phyloP scores from a whole-genome alignment of 768 basidiomycete species.

The Galerina marginata region DNA sequence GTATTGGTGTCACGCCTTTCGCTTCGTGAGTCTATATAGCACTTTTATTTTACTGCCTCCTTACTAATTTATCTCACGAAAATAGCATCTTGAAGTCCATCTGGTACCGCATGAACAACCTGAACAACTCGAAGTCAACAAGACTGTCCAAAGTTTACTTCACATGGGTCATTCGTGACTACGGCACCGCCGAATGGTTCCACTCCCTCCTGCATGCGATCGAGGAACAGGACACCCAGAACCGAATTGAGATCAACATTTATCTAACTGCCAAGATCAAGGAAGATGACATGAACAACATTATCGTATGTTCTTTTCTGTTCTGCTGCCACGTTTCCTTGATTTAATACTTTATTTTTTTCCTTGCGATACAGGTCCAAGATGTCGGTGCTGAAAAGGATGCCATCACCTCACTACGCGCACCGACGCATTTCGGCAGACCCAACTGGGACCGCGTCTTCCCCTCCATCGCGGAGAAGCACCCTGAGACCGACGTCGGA shows the following conservation, averaged over 20 bases:
- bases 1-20: slow-evolving; percentile 97
- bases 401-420: slow-evolving; percentile 84
- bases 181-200: slow-evolving; percentile 91
- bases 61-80: slow-evolving; percentile 1
- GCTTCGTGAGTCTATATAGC: slow-evolving; percentile 69
- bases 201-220: slow-evolving; percentile 91
- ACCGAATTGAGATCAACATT: slow-evolving; percentile 91
- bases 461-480: slow-evolving; percentile 75
- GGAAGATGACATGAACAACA: slow-evolving; percentile 94
- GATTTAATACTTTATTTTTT: slow-evolving; percentile 2
- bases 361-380: slow-evolving; percentile 53
- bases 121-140: slow-evolving; percentile 75
- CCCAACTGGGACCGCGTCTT: slow-evolving; percentile 87
- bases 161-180: slow-evolving; percentile 95
- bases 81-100: slow-evolving; percentile 83
- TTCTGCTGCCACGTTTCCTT: neutral
- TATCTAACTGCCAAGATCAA: slow-evolving; percentile 91
- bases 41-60: neutral
- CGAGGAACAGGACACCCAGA: slow-evolving; percentile 88
- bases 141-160: slow-evolving; percentile 92
- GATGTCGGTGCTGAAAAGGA: slow-evolving; percentile 95
- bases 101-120: slow-evolving; percentile 96
- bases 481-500: slow-evolving; percentile 88
- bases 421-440: slow-evolving; percentile 92
- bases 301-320: slow-evolving; percentile 60